Conservation (phyloP, 176 grass and related monocot species). For the Eleusine indica region DNA sequence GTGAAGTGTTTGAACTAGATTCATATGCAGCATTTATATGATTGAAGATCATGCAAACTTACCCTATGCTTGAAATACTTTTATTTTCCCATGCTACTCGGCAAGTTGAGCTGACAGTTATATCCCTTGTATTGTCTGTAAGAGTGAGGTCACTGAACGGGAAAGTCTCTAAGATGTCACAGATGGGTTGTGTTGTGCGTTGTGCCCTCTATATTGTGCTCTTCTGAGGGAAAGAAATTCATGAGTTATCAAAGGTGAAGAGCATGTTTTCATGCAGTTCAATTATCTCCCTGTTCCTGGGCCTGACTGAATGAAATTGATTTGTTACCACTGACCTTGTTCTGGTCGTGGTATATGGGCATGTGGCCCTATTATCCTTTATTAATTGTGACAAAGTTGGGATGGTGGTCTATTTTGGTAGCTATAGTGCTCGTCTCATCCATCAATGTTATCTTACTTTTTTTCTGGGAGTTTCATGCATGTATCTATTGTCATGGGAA, state of each 20-base stretch:
- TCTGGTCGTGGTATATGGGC: not conserved
- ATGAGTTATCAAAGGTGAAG: not conserved
- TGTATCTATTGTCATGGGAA: not conserved
- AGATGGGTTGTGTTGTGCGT: not conserved
- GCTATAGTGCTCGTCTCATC: not conserved
- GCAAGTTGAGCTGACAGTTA: not conserved
- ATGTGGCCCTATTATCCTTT: not conserved
- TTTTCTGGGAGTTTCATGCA: slow-evolving; percentile 12
- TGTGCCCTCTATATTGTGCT: slow-evolving; percentile 14
- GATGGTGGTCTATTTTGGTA: slow-evolving; percentile 21
- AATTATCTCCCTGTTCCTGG: not conserved
- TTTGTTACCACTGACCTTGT: slow-evolving; percentile 12
- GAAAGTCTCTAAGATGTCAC: not conserved
- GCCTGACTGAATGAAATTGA: slow-evolving; percentile 9
- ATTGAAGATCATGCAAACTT: not conserved
- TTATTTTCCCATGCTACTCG: not conserved
- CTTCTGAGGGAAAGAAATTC: slow-evolving; percentile 1
- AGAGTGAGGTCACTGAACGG: not conserved
- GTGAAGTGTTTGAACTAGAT: not conserved
- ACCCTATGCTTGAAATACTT: slow-evolving; percentile 12
- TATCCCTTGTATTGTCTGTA: slow-evolving; percentile 1
- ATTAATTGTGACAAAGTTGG: slow-evolving; percentile 17
- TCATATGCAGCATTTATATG: not conserved
- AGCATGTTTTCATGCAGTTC: not conserved
- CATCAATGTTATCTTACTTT: slow-evolving; percentile 21